phyloP scores from a whole-genome alignment of 2,329 filamentous ascomycete genomes.

The Spiromastix sp. region DNA sequence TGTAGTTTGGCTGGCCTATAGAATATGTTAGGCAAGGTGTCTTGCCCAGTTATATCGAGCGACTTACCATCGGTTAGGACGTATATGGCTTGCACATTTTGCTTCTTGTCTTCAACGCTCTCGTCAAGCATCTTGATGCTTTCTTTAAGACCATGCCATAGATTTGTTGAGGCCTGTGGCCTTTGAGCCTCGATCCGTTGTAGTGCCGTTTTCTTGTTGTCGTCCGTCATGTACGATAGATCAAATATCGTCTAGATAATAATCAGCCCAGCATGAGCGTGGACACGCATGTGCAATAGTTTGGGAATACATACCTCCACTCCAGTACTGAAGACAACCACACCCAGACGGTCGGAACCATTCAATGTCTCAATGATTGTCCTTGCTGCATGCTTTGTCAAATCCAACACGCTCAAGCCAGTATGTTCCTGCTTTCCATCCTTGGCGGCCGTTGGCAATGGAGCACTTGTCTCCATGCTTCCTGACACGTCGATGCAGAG shows the following conservation, averaged over 20 bases:
- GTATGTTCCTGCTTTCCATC: constrained; percentile 31
- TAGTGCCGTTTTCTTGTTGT: constrained; percentile 36
- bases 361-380: constrained; percentile 49
- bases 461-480: constrained; percentile 44
- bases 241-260: constrained; percentile 27
- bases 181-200: constrained; percentile 35
- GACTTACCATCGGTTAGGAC: constrained; percentile 22
- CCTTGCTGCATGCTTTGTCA: constrained; percentile 49
- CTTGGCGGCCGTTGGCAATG: constrained; percentile 30
- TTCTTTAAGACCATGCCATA: constrained; percentile 48
- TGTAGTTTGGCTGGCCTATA: constrained; percentile 38
- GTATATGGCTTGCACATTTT: constrained; percentile 22
- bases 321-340: constrained; percentile 43
- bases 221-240: constrained; percentile 38
- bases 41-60: background rate
- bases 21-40: background rate
- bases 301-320: constrained; percentile 23
- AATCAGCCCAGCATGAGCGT: too few relatives aligned
- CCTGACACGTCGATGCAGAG: constrained; percentile 52
- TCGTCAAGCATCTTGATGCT: constrained; percentile 40
- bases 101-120: constrained; percentile 13
- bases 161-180: constrained; percentile 37
- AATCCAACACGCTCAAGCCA: constrained; percentile 47
- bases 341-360: constrained; percentile 45
- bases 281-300: too few relatives aligned